These are phyloP conservation scores for Arabidopsis arenosa DNA, from an alignment of 345 rosid genomes.

Conservation along the genomic window DNA sequence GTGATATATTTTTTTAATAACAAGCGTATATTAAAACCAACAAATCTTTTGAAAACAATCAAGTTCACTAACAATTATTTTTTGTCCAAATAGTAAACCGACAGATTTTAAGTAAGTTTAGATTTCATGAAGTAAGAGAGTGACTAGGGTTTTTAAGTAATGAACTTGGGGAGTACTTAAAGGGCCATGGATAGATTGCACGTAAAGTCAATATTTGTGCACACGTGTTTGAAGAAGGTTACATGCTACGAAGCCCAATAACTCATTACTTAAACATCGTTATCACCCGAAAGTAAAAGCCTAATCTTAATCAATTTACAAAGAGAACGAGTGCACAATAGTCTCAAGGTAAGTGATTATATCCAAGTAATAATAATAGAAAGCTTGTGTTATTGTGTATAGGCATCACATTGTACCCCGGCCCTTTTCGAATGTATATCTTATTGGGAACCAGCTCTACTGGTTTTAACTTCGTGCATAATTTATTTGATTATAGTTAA, in stretches of 20 bases:
- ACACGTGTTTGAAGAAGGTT: conserved; percentile 22
- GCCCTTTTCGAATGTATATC: conserved; percentile 20
- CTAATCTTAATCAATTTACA: conserved; percentile 10
- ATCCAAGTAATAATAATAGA: background rate
- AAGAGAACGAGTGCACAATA: background rate
- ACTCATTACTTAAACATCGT: background rate
- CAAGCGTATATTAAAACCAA: background rate
- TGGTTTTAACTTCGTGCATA: conserved; percentile 14
- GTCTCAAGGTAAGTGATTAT: conserved; percentile 5
- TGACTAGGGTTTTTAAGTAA: conserved; percentile 33
- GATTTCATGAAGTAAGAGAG: background rate
- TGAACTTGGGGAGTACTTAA: conserved; percentile 35
- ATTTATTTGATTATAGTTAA: background rate
- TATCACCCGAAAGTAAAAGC: background rate
- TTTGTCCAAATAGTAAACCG: conserved; percentile 1
- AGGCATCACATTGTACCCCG: background rate
- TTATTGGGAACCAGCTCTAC: conserved; percentile 19
- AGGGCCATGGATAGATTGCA: conserved; percentile 32
- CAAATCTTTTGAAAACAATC: too few relatives aligned
- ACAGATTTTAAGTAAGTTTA: background rate
- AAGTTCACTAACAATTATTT: background rate
- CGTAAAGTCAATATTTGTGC: conserved; percentile 34
- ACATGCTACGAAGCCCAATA: conserved; percentile 17
- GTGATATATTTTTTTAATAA: background rate
- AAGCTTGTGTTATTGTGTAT: background rate